Evolutionary conservation across 768 basidiomycete species (phyloP), one percentile per base, ranked within the genome.

Genomic region (Mycena rosella): DNA sequence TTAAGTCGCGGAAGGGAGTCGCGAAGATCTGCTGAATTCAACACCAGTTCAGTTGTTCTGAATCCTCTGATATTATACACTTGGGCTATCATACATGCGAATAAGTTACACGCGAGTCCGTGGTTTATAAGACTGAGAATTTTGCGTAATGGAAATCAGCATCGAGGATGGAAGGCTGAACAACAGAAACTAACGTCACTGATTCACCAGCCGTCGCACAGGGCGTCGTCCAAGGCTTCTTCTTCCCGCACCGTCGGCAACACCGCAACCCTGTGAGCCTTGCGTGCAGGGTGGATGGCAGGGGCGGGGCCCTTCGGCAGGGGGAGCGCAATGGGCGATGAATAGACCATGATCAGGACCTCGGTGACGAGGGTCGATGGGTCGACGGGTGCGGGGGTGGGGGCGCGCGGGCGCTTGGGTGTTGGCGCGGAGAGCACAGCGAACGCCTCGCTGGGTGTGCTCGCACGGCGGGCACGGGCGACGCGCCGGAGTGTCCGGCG

Each of bases 231-330:
- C 30, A 38, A 2, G 3, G 4, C 18, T 22, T 44, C 42, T 7
- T 47, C 63, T 22, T 65, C 57, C n/a, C 44, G n/a, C 5, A 60
- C 30, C 13, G 64, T 54, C 24, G 55, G 57, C 10, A 65, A 32
- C 34, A 30, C 4, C 9, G 32, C 14, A 30, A 60, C 20, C 9
- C 22, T 65, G 24, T 51, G 57, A 32, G 17, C 51, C 29, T 53
- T 59, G 6, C 32, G 51, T 4, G 65, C 32, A 26, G 65, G 65
- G 4, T n/a, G 45, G 27, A 67, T 36, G 24, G 36, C 36, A n/a
- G 65, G 65, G 4, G 65, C 65, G 17, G 65, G 59, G 18, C 65
- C 65, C 17, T 67, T 67, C 1, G 53, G 53, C 24, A 61, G 52
- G 15, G 65, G 59, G 34, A 61, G 65, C n/a, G 54, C 53, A 15